These are phyloP conservation scores for Blakeslea trispora DNA, from an alignment of 371 early-diverging fungal species.

Conservation along the genomic window DNA sequence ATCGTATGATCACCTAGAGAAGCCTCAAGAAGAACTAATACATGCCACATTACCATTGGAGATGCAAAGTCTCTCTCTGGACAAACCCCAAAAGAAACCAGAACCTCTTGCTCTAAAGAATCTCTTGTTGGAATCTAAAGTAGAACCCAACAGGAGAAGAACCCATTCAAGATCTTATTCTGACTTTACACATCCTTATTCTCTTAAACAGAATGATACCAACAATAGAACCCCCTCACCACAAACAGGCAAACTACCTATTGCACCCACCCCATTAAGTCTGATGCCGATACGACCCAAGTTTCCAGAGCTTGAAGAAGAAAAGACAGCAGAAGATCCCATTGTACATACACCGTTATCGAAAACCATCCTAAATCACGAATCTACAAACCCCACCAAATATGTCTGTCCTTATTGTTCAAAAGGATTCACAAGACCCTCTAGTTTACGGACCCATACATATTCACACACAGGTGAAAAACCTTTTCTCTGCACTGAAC, in stretches of 20 bases:
- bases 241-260: constrained; percentile 2
- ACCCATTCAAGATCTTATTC: constrained; percentile 49
- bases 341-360: neutral
- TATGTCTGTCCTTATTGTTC: constrained; percentile 69
- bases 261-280: constrained; percentile 9
- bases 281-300: constrained; percentile 10
- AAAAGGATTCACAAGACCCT: constrained; percentile 73
- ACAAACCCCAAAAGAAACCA: neutral
- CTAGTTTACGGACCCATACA: constrained; percentile 65
- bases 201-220: neutral
- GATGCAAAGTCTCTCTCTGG: constrained; percentile 17
- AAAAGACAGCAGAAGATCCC: neutral
- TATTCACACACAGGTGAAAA: constrained; percentile 79
- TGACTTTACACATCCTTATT: constrained; percentile 44
- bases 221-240: neutral
- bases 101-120: neutral
- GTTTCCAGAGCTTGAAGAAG: neutral
- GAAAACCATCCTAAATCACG: neutral
- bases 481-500: constrained; percentile 63
- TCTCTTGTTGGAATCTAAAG: neutral
- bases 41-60: constrained; percentile 6
- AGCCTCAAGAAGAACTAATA: no score
- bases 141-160: constrained; percentile 10
- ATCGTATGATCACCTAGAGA: neutral
- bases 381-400: neutral